Conservation (phyloP, 495 filamentous ascomycete genomes). For the Penicillium ochrochloron region DNA sequence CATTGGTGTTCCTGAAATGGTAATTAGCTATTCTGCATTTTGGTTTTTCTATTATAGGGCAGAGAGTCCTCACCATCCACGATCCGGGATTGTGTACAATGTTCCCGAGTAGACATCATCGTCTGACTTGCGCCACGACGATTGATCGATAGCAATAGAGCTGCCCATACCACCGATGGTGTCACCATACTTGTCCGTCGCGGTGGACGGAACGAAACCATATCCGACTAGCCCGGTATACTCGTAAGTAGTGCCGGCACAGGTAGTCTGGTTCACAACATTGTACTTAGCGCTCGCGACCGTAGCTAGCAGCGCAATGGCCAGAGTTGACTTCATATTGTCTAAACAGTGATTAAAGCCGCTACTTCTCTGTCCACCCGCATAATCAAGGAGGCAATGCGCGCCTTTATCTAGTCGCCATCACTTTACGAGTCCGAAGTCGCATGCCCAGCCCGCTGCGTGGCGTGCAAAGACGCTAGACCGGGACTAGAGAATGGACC, state of each 20-base stretch:
- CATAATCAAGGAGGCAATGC: neutral
- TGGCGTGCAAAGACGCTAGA: conserved; percentile 5
- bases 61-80: conserved; percentile 63
- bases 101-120: conserved; percentile 64
- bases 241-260: conserved; percentile 65
- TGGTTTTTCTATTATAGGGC: neutral
- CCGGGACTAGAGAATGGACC: neutral
- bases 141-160: conserved; percentile 65
- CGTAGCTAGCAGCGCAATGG: conserved; percentile 25
- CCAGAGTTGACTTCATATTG: conserved; percentile 31
- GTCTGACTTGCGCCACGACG: conserved; percentile 62
- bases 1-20: conserved; percentile 64
- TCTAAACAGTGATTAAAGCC: neutral
- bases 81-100: conserved; percentile 70
- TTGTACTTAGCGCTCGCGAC: conserved; percentile 21
- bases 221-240: conserved; percentile 76
- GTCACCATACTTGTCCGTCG: conserved; percentile 72
- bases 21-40: conserved; percentile 25
- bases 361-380: neutral
- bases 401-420: conserved; percentile 6
- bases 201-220: conserved; percentile 63
- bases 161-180: conserved; percentile 73
- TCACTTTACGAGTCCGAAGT: neutral
- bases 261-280: conserved; percentile 59
- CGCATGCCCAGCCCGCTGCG: conserved; percentile 2